phyloP scores from a whole-genome alignment of 2,329 filamentous ascomycete genomes.

The Bipolaris sorokiniana region DNA sequence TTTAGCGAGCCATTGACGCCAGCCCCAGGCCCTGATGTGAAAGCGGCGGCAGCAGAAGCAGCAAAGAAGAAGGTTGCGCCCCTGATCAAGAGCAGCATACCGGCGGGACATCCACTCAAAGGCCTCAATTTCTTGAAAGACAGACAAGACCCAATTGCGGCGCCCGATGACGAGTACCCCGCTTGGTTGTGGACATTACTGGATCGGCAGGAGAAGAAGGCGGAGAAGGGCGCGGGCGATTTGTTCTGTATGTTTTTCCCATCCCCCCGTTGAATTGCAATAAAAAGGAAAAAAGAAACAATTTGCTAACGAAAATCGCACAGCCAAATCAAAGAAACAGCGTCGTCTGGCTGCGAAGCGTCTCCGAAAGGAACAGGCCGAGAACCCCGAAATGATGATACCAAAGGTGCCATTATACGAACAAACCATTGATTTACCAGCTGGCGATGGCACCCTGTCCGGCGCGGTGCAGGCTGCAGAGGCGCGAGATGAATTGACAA shows the following conservation, averaged over 20 bases:
- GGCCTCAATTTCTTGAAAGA: constrained; percentile 81
- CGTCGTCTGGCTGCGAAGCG: constrained; percentile 73
- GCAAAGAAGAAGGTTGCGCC: constrained; percentile 40
- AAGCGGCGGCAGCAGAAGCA: constrained; percentile 33
- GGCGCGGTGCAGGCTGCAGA: constrained; percentile 54
- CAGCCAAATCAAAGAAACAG: constrained; percentile 78
- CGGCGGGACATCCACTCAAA: constrained; percentile 71
- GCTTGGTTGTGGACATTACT: constrained; percentile 80
- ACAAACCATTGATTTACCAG: constrained; percentile 76
- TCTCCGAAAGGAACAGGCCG: constrained; percentile 65
- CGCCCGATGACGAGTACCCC: constrained; percentile 78
- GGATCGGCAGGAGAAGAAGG: constrained; percentile 62
- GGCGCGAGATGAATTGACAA: constrained; percentile 68
- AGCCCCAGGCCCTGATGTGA: constrained; percentile 26
- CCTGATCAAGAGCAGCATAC: constrained; percentile 57
- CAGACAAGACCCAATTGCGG: constrained; percentile 73
- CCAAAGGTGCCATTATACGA: constrained; percentile 74
- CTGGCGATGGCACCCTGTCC: constrained; percentile 55
- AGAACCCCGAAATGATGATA: constrained; percentile 68
- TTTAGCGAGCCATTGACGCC: constrained; percentile 52
- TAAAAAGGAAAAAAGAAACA: neutral
- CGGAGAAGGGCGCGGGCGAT: constrained; percentile 67
- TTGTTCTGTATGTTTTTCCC: constrained; percentile 72
- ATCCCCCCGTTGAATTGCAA: neutral
- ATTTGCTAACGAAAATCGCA: neutral